Conservation (phyloP, 805 yeast species). For the Candida saitoana region DNA sequence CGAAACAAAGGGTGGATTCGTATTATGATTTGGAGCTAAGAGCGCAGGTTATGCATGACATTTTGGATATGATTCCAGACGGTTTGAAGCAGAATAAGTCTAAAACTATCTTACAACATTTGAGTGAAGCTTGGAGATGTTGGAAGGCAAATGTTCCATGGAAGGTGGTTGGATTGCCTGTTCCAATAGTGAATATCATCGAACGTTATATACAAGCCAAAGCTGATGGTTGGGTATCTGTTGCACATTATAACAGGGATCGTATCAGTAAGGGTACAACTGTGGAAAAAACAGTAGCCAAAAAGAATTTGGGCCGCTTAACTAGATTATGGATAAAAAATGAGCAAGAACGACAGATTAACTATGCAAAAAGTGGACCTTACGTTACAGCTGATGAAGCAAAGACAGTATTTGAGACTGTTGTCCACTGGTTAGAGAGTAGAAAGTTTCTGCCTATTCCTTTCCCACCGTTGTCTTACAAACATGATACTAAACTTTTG, state of each 20-base stretch:
- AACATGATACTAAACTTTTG: conserved; percentile 87
- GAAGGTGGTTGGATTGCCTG: conserved; percentile 96
- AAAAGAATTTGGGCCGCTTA: conserved; percentile 86
- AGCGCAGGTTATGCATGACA: conserved; percentile 93
- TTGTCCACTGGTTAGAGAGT: conserved; percentile 89
- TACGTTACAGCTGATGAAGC: conserved; percentile 84
- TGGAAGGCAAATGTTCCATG: conserved; percentile 99
- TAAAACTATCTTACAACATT: conserved; percentile 82
- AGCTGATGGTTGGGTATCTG: conserved; percentile 95
- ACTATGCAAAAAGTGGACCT: conserved; percentile 81
- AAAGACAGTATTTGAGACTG: conserved; percentile 74
- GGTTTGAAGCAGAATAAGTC: conserved; percentile 85
- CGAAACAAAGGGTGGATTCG: conserved; percentile 93
- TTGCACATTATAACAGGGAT: conserved; percentile 89
- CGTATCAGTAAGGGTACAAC: conserved; percentile 84
- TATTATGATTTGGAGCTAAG: conserved; percentile 90
- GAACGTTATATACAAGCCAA: conserved; percentile 89
- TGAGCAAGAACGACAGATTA: conserved; percentile 85
- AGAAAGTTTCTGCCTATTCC: conserved; percentile 84
- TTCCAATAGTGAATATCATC: conserved; percentile 80
- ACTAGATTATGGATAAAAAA: conserved; percentile 89
- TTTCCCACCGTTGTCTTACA: conserved; percentile 87
- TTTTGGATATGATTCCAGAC: conserved; percentile 95
- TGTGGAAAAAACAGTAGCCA: conserved; percentile 90
- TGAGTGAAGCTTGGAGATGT: conserved; percentile 98